A percentile compares a stretch with the other conserved stretches of the same genome.
phyloP scores from a whole-genome alignment of 1,284 basidiomycete species.

The Boletus mariae region DNA sequence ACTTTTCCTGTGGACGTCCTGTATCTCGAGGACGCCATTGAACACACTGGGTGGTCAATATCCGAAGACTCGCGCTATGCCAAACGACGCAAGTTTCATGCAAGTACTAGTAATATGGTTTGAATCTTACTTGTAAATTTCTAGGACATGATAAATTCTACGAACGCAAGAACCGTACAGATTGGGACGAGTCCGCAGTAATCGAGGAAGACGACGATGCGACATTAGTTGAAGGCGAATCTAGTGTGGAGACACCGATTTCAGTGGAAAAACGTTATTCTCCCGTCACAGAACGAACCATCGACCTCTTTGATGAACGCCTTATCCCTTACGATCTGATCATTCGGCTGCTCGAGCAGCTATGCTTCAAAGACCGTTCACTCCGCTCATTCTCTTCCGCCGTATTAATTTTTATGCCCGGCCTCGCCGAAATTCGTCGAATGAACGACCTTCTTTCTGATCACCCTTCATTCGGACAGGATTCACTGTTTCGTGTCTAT shows the following conservation, averaged over 20 bases:
- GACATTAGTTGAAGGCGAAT: constrained; percentile 23
- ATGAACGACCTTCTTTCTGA: constrained; percentile 80
- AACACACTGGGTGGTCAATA: constrained; percentile 83
- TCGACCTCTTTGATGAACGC: constrained; percentile 88
- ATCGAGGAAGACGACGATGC: constrained; percentile 73
- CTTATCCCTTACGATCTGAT: constrained; percentile 90
- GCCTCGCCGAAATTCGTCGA: constrained; percentile 87
- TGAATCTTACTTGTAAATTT: constrained; percentile 13
- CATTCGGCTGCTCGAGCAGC: constrained; percentile 76
- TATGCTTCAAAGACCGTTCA: constrained; percentile 72
- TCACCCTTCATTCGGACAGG: constrained; percentile 72
- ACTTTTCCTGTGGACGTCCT: constrained; percentile 91
- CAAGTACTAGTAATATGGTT: neutral
- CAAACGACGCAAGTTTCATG: constrained; percentile 51
- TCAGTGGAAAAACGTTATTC: constrained; percentile 75
- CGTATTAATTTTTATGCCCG: constrained; percentile 92
- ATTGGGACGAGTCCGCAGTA: constrained; percentile 73
- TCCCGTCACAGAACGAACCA: constrained; percentile 68
- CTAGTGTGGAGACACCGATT: constrained; percentile 41
- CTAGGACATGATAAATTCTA: constrained; percentile 62
- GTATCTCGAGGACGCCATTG: constrained; percentile 92
- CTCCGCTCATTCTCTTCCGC: constrained; percentile 72
- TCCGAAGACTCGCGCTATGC: constrained; percentile 86
- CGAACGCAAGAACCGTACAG: constrained; percentile 55
- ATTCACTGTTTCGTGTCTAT: constrained; percentile 71